Percentiles rank a stretch among this genome's conserved stretches.
Conservation (phyloP, 176 grass and related monocot species). For the Oryza coarctata region DNA sequence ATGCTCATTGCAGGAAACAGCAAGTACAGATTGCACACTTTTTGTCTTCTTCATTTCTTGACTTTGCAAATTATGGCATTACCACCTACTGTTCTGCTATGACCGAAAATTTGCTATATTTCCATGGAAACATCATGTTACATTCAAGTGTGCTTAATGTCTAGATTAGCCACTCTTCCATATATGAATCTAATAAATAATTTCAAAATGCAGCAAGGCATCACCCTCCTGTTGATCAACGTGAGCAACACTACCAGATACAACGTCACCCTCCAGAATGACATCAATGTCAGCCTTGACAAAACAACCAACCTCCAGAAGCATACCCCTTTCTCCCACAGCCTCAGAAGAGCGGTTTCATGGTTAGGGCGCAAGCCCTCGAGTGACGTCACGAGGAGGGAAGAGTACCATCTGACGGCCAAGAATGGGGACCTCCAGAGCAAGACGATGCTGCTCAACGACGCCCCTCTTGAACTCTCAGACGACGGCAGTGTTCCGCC, state of each 20-base stretch:
- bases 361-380: slow-evolving; percentile 67
- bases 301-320: slow-evolving; percentile 26
- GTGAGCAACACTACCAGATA: slow-evolving; percentile 65
- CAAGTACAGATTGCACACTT: slow-evolving; percentile 32
- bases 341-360: slow-evolving; percentile 62
- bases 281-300: slow-evolving; percentile 57
- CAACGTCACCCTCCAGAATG: slow-evolving; percentile 59
- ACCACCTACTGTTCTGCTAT: background rate
- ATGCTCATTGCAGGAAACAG: slow-evolving; percentile 64
- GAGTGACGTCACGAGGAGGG: slow-evolving; percentile 42
- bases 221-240: slow-evolving; percentile 84
- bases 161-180: background rate
- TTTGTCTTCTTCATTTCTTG: background rate
- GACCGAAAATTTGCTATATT: background rate
- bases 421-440: slow-evolving; percentile 63
- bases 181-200: background rate
- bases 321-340: slow-evolving; percentile 30
- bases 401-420: slow-evolving; percentile 85
- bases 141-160: background rate
- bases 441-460: slow-evolving; percentile 83
- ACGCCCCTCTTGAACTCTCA: slow-evolving; percentile 47
- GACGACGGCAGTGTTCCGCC: slow-evolving; percentile 49
- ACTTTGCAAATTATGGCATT: background rate
- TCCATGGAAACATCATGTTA: background rate
- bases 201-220: slow-evolving; percentile 58